Conservation (phyloP, 176 grass and related monocot species). For the Musa troglodytarum region DNA sequence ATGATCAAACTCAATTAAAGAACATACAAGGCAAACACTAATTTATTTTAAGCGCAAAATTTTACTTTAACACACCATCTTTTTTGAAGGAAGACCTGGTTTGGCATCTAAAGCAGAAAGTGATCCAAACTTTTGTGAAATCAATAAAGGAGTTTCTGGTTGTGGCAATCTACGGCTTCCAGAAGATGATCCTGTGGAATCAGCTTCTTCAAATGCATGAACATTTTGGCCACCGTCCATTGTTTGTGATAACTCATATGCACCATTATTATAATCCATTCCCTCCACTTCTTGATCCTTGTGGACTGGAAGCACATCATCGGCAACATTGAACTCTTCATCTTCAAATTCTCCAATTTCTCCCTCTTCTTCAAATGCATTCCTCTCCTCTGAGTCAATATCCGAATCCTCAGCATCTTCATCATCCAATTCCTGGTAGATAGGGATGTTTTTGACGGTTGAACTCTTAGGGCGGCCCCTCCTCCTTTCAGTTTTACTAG, state of each 20-base stretch:
- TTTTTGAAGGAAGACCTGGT: conserved; percentile 52
- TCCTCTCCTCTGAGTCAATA: conserved; percentile 67
- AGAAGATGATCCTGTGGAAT: conserved; percentile 83
- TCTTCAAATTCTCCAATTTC: conserved; percentile 81
- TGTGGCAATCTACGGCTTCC: conserved; percentile 67
- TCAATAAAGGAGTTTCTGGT: conserved; percentile 13
- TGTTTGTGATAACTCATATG: conserved; percentile 34
- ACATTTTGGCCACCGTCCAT: conserved; percentile 26
- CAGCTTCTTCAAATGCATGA: conserved; percentile 58
- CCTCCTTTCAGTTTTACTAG: conserved; percentile 42
- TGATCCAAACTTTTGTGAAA: conserved; percentile 20
- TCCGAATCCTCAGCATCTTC: conserved; percentile 78
- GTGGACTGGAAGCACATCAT: conserved; percentile 52
- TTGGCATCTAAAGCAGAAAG: conserved; percentile 18
- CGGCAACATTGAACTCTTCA: conserved; percentile 52
- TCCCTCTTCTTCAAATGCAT: conserved; percentile 54
- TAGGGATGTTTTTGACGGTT: conserved; percentile 37
- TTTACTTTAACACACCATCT: conserved; percentile 38
- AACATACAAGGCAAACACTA: not conserved
- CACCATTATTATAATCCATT: conserved; percentile 20
- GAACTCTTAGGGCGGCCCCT: conserved; percentile 53
- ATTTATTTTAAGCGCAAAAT: conserved; percentile 10
- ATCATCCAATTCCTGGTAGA: conserved; percentile 85
- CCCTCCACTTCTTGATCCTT: conserved; percentile 29
- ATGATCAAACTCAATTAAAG: conserved; percentile 11